Percentiles rank a stretch among this genome's conserved stretches.
Conservation (phyloP, 805 yeast genomes). For the Nakazawaea populi region DNA sequence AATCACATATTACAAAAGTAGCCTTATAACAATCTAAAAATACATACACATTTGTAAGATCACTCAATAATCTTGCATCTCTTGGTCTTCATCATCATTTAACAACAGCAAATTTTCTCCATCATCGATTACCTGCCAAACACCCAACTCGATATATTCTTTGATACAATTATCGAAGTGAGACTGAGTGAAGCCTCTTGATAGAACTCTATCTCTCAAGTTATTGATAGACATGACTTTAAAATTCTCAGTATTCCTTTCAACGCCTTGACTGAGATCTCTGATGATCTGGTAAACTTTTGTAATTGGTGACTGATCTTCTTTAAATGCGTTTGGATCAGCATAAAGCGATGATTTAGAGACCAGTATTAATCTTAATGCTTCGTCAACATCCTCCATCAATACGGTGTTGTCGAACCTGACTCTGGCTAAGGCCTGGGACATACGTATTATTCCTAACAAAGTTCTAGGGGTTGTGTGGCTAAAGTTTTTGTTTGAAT, state of each 20-base stretch:
- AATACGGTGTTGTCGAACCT: constrained; percentile 71
- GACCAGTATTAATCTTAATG: constrained; percentile 77
- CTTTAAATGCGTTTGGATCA: constrained; percentile 37
- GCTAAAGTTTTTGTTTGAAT: constrained; percentile 71
- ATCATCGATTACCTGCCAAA: constrained; percentile 74
- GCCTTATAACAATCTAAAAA: too few species aligned
- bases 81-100: constrained; percentile 31
- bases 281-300: constrained; percentile 69
- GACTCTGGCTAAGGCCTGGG: constrained; percentile 91
- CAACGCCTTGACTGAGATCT: constrained; percentile 38
- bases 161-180: constrained; percentile 71
- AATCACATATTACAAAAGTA: too few species aligned
- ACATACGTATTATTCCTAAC: constrained; percentile 82
- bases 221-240: constrained; percentile 35
- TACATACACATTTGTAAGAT: constrained; percentile 12
- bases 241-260: constrained; percentile 29
- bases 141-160: constrained; percentile 64
- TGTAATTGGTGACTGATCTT: constrained; percentile 60
- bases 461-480: constrained; percentile 96
- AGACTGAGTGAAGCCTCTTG: constrained; percentile 78
- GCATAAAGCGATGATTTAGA: constrained; percentile 78
- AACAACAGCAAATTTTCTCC: constrained; percentile 59
- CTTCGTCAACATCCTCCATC: constrained; percentile 89
- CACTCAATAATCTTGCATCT: constrained; percentile 3
- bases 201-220: constrained; percentile 59